Evolutionary conservation across 805 yeast genomes (phyloP), one percentile per base, ranked within the genome.

Genomic region (Blastobotrys muscicola): DNA sequence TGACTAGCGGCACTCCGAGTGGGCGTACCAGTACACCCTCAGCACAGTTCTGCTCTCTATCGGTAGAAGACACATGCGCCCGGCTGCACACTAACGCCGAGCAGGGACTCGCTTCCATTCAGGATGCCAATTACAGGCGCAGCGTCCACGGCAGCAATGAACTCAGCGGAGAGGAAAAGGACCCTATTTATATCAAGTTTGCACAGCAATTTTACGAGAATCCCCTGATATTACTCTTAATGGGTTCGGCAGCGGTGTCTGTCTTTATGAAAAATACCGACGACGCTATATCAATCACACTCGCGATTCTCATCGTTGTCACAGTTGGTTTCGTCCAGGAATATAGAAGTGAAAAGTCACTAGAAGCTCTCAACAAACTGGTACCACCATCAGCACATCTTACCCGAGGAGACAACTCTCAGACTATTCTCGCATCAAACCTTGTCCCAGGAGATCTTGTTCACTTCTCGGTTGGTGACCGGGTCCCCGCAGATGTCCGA

Each of bases 321-420:
- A 77, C 92, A 1, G 99, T 92, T 32, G 99, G 99, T 0, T 92
- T 92, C 66, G 89, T 92, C 29, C 99, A 92, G 66, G 99, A 92
- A 62, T 89, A 89, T 58, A 74, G 97, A 56, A 85, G 95, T 1
- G 99, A 92, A 58, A 83, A 92, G 68, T 85, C 96, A 4, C 68
- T 92, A 46, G 94, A 89, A 61, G 97, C 97, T 0, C 72, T 92
- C 47, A 89, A 84, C 61, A 83, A 84, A 58, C 72, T 92, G 53
- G 97, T 92, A 6, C 99, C 99, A 2, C 96, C 94, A n/a, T 86
- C 83, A 59, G 94, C 97, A 32, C 92, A 90, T 60, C 72, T 92
- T 40, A 82, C 94, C 8, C 75, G 99, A 62, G 80, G 76, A 54
- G 89, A 87, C 9, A 72, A 76, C 47, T 76, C 85, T 8, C 80